Evolutionary conservation across 768 basidiomycete genomes (phyloP).

Genomic region (Hypholoma fasciculare): DNA sequence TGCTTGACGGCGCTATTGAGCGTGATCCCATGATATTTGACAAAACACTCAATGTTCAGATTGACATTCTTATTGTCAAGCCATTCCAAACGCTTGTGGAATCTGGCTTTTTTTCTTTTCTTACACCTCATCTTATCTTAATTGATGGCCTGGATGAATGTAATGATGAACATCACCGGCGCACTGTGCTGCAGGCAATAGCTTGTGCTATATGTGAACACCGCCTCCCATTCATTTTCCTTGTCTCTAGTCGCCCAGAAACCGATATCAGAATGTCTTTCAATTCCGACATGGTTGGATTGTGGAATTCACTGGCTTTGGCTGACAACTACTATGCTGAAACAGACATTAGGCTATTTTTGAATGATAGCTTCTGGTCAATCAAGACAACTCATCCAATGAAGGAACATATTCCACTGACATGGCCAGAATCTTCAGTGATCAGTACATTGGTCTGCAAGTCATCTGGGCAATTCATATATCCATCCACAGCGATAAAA

Average conservation of each 20-base stretch:
- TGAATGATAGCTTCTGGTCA: not conserved
- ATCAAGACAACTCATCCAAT: not conserved
- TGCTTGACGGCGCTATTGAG: no score
- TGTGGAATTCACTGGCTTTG: not conserved
- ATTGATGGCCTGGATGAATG: no score
- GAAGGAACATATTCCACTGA: not conserved
- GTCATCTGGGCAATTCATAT: not conserved
- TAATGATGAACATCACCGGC: no score
- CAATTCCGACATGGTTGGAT: not conserved
- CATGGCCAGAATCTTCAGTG: not conserved
- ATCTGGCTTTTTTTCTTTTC: no score
- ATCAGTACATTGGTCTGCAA: not conserved
- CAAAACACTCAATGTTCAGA: no score
- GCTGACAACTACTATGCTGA: not conserved
- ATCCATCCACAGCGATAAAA: not conserved
- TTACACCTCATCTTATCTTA: no score
- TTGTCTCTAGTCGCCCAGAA: conserved; percentile 2
- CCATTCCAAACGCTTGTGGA: no score
- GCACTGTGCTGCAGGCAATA: not conserved
- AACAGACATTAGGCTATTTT: not conserved
- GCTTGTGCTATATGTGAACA: not conserved
- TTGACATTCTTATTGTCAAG: no score
- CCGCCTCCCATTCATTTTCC: not conserved
- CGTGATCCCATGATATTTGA: no score
- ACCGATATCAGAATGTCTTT: not conserved